A percentile compares a stretch with the other conserved stretches of the same genome.
These are phyloP conservation scores for Anethum foeniculum DNA, from an alignment of 140 eudicot genomes.

Conservation along the genomic window DNA sequence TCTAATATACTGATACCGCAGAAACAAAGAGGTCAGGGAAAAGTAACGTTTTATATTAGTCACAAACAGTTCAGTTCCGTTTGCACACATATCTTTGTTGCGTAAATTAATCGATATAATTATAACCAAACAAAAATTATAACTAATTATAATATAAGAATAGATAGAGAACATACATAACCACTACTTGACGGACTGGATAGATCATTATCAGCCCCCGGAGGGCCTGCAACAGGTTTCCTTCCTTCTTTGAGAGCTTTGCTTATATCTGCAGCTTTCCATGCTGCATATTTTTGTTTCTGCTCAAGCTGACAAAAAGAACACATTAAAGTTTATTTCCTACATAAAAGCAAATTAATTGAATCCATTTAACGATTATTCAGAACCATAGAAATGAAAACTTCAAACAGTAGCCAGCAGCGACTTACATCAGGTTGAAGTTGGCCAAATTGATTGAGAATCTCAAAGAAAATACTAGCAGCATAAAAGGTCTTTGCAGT, in stretches of 20 bases:
- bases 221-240: constrained; percentile 89
- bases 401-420: not conserved
- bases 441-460: constrained; percentile 79
- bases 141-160: not conserved
- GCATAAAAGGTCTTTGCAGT: constrained; percentile 97
- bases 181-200: constrained; percentile 34
- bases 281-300: constrained; percentile 89
- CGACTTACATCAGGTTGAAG: constrained; percentile 75
- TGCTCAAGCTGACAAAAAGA: constrained; percentile 62
- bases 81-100: not conserved
- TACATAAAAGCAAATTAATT: not conserved
- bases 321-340: not conserved
- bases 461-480: constrained; percentile 95
- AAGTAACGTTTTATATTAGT: not conserved
- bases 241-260: constrained; percentile 96
- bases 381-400: not conserved
- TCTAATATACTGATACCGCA: not conserved
- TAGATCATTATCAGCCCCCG: constrained; percentile 69
- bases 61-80: not conserved
- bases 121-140: not conserved
- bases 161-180: constrained; percentile 38
- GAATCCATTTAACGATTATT: not conserved
- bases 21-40: not conserved
- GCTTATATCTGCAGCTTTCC: constrained; percentile 98
- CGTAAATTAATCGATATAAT: not conserved